Conservation (phyloP, 208 protist genomes). For the Trypanosoma avium region DNA sequence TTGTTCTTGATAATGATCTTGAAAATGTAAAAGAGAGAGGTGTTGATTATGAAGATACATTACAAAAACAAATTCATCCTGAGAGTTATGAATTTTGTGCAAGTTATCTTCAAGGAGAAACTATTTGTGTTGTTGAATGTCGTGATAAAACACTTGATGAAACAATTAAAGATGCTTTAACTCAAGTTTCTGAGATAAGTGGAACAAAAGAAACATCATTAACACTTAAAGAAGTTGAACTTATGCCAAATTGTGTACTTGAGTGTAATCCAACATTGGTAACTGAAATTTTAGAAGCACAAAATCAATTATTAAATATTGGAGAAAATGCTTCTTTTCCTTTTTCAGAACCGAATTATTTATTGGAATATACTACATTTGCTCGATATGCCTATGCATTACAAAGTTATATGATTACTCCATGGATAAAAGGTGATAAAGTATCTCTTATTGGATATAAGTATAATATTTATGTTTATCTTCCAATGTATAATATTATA, state of each 20-base stretch:
- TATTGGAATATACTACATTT: slow-evolving; percentile 84
- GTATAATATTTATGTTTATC: slow-evolving; percentile 62
- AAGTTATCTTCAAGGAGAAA: slow-evolving; percentile 17
- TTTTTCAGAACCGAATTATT: slow-evolving; percentile 78
- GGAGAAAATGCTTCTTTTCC: slow-evolving; percentile 50
- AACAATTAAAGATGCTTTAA: slow-evolving; percentile 35
- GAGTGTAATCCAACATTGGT: slow-evolving; percentile 51
- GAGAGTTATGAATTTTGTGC: slow-evolving; percentile 81
- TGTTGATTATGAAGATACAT: slow-evolving; percentile 37
- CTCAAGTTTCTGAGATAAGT: slow-evolving; percentile 37
- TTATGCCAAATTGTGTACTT: slow-evolving; percentile 62
- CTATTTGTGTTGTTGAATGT: slow-evolving; percentile 53
- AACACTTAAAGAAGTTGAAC: slow-evolving; percentile 46
- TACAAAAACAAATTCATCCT: slow-evolving; percentile 57
- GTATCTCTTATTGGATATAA: slow-evolving; percentile 74
- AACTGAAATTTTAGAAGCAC: slow-evolving; percentile 50
- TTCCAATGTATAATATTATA: slow-evolving; percentile 74
- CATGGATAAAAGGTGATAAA: slow-evolving; percentile 82
- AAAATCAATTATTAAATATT: slow-evolving; percentile 37
- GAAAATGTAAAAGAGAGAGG: slow-evolving; percentile 41
- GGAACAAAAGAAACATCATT: slow-evolving; percentile 28
- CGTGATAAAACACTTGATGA: slow-evolving; percentile 33
- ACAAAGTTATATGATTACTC: slow-evolving; percentile 63
- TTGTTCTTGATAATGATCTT: slow-evolving; percentile 57
- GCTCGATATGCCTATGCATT: slow-evolving; percentile 58